phyloP scores from a whole-genome alignment of 2,329 filamentous ascomycete species.

The Hypoxylon sp. region DNA sequence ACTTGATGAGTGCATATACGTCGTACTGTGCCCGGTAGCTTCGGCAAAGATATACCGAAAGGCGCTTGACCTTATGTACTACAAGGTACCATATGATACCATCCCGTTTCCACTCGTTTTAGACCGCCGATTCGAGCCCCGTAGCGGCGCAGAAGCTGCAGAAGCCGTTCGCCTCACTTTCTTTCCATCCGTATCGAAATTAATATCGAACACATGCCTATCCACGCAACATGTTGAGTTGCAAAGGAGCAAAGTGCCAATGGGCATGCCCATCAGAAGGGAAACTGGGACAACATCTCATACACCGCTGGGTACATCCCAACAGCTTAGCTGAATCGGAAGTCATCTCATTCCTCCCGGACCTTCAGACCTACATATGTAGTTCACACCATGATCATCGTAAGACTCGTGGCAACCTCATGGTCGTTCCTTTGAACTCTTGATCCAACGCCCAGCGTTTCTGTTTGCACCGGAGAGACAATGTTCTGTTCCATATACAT shows the following conservation, averaged over 20 bases:
- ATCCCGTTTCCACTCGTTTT: slow-evolving; percentile 23
- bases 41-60: neutral
- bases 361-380: slow-evolving; percentile 10
- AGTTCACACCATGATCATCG: slow-evolving; percentile 33
- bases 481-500: slow-evolving; percentile 17
- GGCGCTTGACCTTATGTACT: slow-evolving; percentile 1
- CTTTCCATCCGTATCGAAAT: slow-evolving; percentile 36
- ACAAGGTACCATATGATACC: slow-evolving; percentile 4
- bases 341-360: slow-evolving; percentile 35
- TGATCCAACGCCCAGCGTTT: slow-evolving; percentile 36
- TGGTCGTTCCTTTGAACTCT: slow-evolving; percentile 28
- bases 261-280: slow-evolving; percentile 25
- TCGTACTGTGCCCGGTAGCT: slow-evolving; percentile 1
- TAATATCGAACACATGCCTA: slow-evolving; percentile 43
- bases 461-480: slow-evolving; percentile 12
- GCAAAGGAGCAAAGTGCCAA: slow-evolving; percentile 25
- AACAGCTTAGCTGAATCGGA: slow-evolving; percentile 41
- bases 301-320: slow-evolving; percentile 35
- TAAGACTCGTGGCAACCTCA: slow-evolving; percentile 41
- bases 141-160: slow-evolving; percentile 22
- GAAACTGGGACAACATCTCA: slow-evolving; percentile 22
- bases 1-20: slow-evolving; percentile 11
- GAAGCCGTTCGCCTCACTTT: slow-evolving; percentile 44
- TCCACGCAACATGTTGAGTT: slow-evolving; percentile 33
- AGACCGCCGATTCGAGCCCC: slow-evolving; percentile 43